These are phyloP conservation scores for Geotrichum candidum DNA, from an alignment of 1,139 yeast genomes.

Conservation along the genomic window DNA sequence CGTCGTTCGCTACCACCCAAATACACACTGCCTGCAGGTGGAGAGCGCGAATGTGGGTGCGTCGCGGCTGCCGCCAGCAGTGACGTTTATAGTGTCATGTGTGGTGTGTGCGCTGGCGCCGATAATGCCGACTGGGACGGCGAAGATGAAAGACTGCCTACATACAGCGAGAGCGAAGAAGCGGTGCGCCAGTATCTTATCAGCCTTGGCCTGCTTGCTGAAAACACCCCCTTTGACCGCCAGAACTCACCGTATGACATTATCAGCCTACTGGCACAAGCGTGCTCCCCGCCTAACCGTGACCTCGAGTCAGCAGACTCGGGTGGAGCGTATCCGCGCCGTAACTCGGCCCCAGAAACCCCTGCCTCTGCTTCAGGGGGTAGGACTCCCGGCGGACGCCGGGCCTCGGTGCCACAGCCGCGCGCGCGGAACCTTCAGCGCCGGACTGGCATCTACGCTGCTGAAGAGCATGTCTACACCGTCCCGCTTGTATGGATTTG, in stretches of 20 bases:
- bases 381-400: neutral
- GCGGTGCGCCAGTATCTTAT: conserved; percentile 17
- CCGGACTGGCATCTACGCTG: neutral
- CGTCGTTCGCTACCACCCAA: conserved; percentile 31
- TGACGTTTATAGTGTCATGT: neutral
- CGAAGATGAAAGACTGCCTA: conserved; percentile 11
- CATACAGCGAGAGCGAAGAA: conserved; percentile 15
- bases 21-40: conserved; percentile 15
- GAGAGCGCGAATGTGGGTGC: neutral
- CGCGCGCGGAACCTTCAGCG: neutral
- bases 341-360: neutral
- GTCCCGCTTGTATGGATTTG: conserved; percentile 9
- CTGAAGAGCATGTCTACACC: conserved; percentile 2
- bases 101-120: neutral
- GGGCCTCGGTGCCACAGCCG: neutral
- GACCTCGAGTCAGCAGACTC: neutral
- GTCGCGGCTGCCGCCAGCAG: neutral
- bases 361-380: neutral
- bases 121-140: conserved; percentile 15
- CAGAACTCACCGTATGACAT: conserved; percentile 5
- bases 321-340: neutral
- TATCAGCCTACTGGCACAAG: conserved; percentile 6
- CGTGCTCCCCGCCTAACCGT: conserved; percentile 12
- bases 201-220: conserved; percentile 8
- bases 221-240: conserved; percentile 14